These are phyloP conservation scores for Blepharisma stoltei DNA, from an alignment of 73 alveolate species.

Conservation along the genomic window DNA sequence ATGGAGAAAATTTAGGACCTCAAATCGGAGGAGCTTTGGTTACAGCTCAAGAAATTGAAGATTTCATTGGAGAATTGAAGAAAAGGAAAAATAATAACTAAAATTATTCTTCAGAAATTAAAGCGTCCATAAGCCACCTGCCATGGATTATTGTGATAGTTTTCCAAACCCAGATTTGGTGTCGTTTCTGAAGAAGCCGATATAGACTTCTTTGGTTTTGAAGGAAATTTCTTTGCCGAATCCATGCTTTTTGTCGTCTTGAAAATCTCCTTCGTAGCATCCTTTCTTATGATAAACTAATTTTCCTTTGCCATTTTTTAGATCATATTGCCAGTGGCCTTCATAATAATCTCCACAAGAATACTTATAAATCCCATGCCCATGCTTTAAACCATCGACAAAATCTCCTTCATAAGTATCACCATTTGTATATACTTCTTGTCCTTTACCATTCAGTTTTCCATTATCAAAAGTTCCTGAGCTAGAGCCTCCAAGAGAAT, in stretches of 20 bases:
- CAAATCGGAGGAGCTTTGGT: conserved; percentile 6
- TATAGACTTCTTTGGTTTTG: too few species aligned
- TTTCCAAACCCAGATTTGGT: too few species aligned
- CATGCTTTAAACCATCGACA: conserved; percentile 28
- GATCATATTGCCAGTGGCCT: conserved; percentile 27
- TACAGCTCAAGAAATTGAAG: conserved; percentile 22
- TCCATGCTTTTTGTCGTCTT: too few species aligned
- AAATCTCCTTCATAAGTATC: conserved; percentile 30
- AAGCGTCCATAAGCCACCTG: too few species aligned
- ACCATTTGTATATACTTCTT: background rate
- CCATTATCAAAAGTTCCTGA: background rate
- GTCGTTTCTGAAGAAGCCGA: too few species aligned
- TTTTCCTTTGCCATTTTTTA: conserved; percentile 28
- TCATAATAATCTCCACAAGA: conserved; percentile 24
- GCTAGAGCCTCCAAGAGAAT: too few species aligned
- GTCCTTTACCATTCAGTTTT: conserved; percentile 29
- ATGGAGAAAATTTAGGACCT: background rate
- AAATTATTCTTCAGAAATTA: too few species aligned
- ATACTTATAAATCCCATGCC: conserved; percentile 33
- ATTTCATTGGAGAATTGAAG: conserved; percentile 15
- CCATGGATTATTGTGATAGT: too few species aligned
- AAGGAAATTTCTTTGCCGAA: too few species aligned
- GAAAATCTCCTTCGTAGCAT: too few species aligned
- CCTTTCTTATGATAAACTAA: too few species aligned
- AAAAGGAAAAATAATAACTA: background rate